These are phyloP conservation scores for Russula vinacea DNA, from an alignment of 768 basidiomycete species.

Conservation along the genomic window DNA sequence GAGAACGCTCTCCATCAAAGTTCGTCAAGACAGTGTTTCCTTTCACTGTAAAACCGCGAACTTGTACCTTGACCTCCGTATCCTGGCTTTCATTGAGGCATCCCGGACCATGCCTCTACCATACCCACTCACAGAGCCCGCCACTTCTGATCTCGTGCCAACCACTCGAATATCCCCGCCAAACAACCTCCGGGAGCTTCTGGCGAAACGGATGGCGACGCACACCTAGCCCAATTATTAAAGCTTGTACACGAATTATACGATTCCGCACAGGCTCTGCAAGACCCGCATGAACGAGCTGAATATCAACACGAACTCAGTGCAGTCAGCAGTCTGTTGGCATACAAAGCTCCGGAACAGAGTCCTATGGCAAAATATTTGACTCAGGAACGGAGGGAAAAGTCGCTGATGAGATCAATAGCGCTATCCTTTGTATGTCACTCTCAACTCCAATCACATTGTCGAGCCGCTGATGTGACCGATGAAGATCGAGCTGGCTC, in stretches of 20 bases:
- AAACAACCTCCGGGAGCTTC: conserved; percentile 33
- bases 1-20: conserved; percentile 34
- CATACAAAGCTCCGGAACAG: conserved; percentile 76
- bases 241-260: conserved; percentile 65
- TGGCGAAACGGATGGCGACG: conserved; percentile 35
- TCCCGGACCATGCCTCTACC: conserved; percentile 68
- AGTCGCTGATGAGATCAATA: conserved; percentile 84
- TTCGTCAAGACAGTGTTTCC: conserved; percentile 50
- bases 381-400: conserved; percentile 69
- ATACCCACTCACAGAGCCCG: conserved; percentile 35
- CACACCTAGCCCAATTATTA: conserved; percentile 51
- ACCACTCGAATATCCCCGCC: conserved; percentile 25
- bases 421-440: conserved; percentile 75
- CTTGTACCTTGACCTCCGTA: conserved; percentile 78
- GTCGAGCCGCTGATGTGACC: neutral
- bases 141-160: conserved; percentile 18
- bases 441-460: neutral
- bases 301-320: conserved; percentile 67
- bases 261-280: conserved; percentile 55
- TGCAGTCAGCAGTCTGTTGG: conserved; percentile 73
- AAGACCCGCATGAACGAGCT: conserved; percentile 51
- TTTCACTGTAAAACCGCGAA: conserved; percentile 68
- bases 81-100: conserved; percentile 83
- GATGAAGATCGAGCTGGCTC: conserved; percentile 49
- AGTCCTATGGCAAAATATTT: conserved; percentile 77